Evolutionary conservation across 176 grass and related monocot species (phyloP).

Genomic region (Ensete glaucum): DNA sequence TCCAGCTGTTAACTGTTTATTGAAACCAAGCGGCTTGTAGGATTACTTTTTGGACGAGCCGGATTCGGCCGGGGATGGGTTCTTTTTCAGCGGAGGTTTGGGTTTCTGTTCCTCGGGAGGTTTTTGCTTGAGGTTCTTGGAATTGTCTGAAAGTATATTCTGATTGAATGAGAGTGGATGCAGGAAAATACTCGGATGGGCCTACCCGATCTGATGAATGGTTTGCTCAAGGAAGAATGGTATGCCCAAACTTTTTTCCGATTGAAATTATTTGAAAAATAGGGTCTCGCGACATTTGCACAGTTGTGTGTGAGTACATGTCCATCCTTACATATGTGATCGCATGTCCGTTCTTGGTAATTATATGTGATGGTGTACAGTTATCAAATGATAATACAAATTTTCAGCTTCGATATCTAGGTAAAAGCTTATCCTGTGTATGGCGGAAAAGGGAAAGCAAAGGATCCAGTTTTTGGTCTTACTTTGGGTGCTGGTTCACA

Average conservation of each 20-base stretch:
- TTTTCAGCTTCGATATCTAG: slow-evolving; percentile 22
- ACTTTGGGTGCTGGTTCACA: slow-evolving; percentile 78
- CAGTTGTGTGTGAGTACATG: neutral
- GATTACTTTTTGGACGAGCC: slow-evolving; percentile 67
- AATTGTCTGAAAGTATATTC: neutral
- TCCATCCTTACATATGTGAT: neutral
- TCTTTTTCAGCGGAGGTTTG: slow-evolving; percentile 81
- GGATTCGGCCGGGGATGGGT: slow-evolving; percentile 72
- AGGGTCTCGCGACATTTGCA: neutral
- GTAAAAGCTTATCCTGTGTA: slow-evolving; percentile 74
- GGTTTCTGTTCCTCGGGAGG: slow-evolving; percentile 3
- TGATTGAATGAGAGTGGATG: neutral
- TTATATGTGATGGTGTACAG: neutral
- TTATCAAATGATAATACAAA: slow-evolving; percentile 1
- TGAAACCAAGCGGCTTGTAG: slow-evolving; percentile 13
- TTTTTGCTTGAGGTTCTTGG: neutral
- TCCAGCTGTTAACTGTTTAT: neutral
- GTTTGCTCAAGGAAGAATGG: slow-evolving; percentile 75
- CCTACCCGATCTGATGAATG: slow-evolving; percentile 69
- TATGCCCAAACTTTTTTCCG: slow-evolving; percentile 7
- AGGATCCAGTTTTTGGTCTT: slow-evolving; percentile 91
- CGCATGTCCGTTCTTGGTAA: neutral
- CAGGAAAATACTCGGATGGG: slow-evolving; percentile 81
- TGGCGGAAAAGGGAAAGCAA: slow-evolving; percentile 76
- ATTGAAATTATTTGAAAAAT: neutral